Conservation (phyloP, 345 rosid genomes). For the Iberis pinnata region DNA sequence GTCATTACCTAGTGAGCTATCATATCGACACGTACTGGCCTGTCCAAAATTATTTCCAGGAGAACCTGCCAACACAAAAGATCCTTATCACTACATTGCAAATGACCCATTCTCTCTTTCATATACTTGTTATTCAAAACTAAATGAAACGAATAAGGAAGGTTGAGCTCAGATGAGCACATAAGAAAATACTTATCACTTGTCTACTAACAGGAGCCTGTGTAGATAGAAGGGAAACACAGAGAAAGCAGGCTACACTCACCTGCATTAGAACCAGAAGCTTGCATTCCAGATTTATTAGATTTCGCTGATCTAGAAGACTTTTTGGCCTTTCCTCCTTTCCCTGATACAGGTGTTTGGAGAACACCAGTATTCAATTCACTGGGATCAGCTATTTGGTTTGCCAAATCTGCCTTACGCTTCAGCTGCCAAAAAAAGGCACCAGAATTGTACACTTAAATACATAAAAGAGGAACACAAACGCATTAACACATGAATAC, state of each 20-base stretch:
- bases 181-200: neutral
- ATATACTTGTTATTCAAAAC: neutral
- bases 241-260: slow-evolving; percentile 21
- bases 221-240: neutral
- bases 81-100: slow-evolving; percentile 6
- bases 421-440: slow-evolving; percentile 48
- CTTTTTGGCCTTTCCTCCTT: slow-evolving; percentile 64
- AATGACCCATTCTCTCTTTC: slow-evolving; percentile 9
- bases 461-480: neutral
- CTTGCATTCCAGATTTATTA: slow-evolving; percentile 53
- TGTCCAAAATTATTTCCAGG: slow-evolving; percentile 7
- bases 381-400: slow-evolving; percentile 46
- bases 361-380: slow-evolving; percentile 46
- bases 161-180: too few relatives aligned
- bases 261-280: slow-evolving; percentile 64
- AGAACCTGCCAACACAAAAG: slow-evolving; percentile 25
- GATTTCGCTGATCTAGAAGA: slow-evolving; percentile 53
- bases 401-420: slow-evolving; percentile 62
- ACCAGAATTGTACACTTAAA: slow-evolving; percentile 20
- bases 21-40: neutral
- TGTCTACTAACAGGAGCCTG: neutral
- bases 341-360: slow-evolving; percentile 71
- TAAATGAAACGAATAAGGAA: neutral
- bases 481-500: neutral
- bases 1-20: neutral